Evolutionary conservation across 2,329 filamentous ascomycete species (phyloP).

Genomic region (Aspergillus brunneoviolaceus): DNA sequence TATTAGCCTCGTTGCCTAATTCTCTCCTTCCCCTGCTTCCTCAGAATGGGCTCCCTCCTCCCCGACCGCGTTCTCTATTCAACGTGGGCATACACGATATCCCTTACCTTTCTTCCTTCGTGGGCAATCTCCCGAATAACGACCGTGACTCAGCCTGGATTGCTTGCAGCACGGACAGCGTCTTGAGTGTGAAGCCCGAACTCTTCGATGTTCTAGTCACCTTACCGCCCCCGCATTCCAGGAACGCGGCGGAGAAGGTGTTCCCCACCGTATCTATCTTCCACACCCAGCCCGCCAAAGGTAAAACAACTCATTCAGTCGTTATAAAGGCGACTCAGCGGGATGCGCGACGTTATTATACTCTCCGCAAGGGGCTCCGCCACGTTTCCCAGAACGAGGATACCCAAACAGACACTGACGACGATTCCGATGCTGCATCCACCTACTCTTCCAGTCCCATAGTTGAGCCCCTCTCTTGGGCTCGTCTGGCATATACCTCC

Average conservation of each 20-base stretch:
- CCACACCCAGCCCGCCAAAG: constrained; percentile 56
- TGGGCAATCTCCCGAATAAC: constrained; percentile 41
- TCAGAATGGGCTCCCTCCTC: constrained; percentile 58
- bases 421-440: constrained; percentile 41
- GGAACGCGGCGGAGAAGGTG: constrained; percentile 58
- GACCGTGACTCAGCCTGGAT: constrained; percentile 69
- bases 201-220: constrained; percentile 90
- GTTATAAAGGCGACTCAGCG: constrained; percentile 81
- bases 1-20: constrained; percentile 82
- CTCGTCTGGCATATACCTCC: constrained; percentile 59
- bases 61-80: constrained; percentile 77
- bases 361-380: constrained; percentile 63
- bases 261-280: constrained; percentile 75
- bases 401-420: constrained; percentile 27
- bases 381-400: constrained; percentile 27
- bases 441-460: constrained; percentile 46
- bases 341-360: constrained; percentile 76
- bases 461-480: constrained; percentile 60
- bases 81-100: constrained; percentile 93
- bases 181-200: constrained; percentile 79
- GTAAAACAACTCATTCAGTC: constrained; percentile 27
- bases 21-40: constrained; percentile 70
- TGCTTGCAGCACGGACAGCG: constrained; percentile 92
- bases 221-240: constrained; percentile 64
- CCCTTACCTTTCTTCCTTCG: constrained; percentile 69